Conservation (phyloP, 169 alveolate genomes). For the Besnoitia besnoiti region DNA sequence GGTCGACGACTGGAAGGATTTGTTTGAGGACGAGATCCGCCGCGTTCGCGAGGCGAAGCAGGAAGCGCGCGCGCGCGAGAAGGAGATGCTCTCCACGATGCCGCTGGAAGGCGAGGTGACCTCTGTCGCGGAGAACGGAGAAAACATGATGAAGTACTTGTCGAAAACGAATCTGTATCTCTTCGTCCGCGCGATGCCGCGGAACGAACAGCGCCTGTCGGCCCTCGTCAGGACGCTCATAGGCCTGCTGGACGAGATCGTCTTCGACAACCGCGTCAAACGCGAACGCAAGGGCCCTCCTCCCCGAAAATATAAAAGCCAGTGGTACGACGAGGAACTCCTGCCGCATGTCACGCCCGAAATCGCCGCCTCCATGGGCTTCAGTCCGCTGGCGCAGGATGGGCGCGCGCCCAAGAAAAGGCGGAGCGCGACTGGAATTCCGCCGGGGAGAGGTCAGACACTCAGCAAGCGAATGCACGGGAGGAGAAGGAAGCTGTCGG, state of each 20-base stretch:
- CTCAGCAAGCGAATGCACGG: background rate
- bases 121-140: constrained; percentile 8
- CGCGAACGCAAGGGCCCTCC: constrained; percentile 22
- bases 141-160: background rate
- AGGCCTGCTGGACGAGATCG: constrained; percentile 25
- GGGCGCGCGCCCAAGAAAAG: background rate
- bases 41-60: constrained; percentile 20
- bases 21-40: background rate
- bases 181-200: constrained; percentile 29
- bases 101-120: constrained; percentile 31
- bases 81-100: background rate
- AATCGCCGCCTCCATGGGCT: constrained; percentile 6
- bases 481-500: background rate
- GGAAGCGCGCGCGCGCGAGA: constrained; percentile 6
- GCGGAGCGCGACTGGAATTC: background rate
- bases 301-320: constrained; percentile 11
- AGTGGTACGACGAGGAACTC: constrained; percentile 46
- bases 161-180: background rate
- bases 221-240: background rate
- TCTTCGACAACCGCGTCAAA: background rate
- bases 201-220: background rate
- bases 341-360: constrained; percentile 30
- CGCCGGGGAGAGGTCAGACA: background rate
- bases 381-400: background rate
- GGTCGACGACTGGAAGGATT: constrained; percentile 23